Conservation (phyloP, 306 rosid species). For the Trichosanthes cucumerina region DNA sequence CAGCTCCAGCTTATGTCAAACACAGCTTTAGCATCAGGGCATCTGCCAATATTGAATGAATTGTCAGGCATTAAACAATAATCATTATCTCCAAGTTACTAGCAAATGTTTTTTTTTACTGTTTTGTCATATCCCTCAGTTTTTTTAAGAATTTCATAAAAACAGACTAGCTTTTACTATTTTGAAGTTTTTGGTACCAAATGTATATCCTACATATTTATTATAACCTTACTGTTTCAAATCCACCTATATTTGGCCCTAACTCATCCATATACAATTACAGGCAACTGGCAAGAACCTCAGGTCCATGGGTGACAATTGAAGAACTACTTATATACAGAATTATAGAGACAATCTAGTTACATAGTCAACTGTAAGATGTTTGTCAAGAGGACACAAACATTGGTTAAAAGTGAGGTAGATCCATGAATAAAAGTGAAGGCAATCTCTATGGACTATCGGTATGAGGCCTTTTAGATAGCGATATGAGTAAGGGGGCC, state of each 20-base stretch:
- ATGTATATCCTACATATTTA: not conserved
- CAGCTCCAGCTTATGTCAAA: constrained; percentile 6
- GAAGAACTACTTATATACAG: not conserved
- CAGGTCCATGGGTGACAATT: not conserved
- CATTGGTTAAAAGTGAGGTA: not conserved
- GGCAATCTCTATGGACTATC: not conserved
- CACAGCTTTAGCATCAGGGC: not conserved
- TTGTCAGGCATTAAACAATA: constrained; percentile 3
- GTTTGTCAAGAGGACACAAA: not conserved
- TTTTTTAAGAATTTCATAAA: not conserved
- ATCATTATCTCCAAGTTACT: not conserved
- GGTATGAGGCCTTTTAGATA: not conserved
- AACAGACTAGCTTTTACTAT: not conserved
- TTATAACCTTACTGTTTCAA: not conserved
- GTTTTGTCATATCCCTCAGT: not conserved
- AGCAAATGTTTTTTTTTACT: not conserved
- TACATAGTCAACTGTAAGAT: not conserved
- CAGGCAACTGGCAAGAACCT: not conserved
- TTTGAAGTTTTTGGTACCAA: not conserved
- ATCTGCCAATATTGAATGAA: constrained; percentile 6
- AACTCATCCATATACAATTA: not conserved
- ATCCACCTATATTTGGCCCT: not conserved
- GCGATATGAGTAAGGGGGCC: no score
- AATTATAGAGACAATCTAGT: not conserved
- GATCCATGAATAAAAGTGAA: not conserved